These are phyloP conservation scores for Mycena leptocephala DNA, from an alignment of 768 basidiomycete genomes.

Conservation along the genomic window DNA sequence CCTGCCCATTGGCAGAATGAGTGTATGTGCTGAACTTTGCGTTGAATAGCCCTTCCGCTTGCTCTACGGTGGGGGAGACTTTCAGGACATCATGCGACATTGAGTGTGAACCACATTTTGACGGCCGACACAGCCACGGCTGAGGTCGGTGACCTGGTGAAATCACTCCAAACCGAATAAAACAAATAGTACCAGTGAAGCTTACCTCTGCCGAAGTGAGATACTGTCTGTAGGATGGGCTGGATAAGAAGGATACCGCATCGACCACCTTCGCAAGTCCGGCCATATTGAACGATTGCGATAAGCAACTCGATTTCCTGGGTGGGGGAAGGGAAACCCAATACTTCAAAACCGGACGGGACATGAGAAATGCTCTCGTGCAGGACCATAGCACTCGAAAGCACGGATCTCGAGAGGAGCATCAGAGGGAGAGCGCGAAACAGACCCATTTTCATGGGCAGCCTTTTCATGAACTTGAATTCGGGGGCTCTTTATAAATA, in stretches of 20 bases:
- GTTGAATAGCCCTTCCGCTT: slow-evolving; percentile 12
- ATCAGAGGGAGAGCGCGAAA: not conserved
- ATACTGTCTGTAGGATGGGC: slow-evolving; percentile 15
- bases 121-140: slow-evolving; percentile 8
- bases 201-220: slow-evolving; percentile 14
- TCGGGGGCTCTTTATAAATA: not conserved
- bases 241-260: slow-evolving; percentile 15
- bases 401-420: not conserved
- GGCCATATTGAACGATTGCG: slow-evolving; percentile 12
- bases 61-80: slow-evolving; percentile 12
- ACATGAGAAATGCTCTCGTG: slow-evolving; percentile 18
- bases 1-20: not conserved
- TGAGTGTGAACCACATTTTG: not conserved
- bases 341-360: slow-evolving; percentile 5
- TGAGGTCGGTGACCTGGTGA: slow-evolving; percentile 7
- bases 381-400: slow-evolving; percentile 7
- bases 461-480: too few species aligned
- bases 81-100: slow-evolving; percentile 14
- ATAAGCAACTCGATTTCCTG: slow-evolving; percentile 15
- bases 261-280: slow-evolving; percentile 14
- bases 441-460: not conserved
- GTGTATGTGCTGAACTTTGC: slow-evolving; percentile 11
- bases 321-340: slow-evolving; percentile 7
- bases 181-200: not conserved
- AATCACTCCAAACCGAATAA: not conserved